These are phyloP conservation scores for Arthromyces matolae DNA, from an alignment of 768 basidiomycete species.

Conservation along the genomic window DNA sequence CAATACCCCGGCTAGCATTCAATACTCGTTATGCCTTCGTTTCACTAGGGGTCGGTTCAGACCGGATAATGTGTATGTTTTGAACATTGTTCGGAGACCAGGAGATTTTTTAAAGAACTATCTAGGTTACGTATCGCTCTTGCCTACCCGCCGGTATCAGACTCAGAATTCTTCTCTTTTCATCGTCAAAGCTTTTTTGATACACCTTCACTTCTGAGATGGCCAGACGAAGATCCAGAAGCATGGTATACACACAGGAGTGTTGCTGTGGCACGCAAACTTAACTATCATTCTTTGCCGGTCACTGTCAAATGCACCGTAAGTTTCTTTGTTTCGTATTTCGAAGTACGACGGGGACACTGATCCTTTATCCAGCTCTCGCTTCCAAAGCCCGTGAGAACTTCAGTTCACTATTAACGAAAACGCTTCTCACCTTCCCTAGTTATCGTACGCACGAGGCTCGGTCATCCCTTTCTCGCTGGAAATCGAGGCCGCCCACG, in stretches of 20 bases:
- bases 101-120: no score
- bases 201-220: slow-evolving; percentile 28
- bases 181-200: slow-evolving; percentile 34
- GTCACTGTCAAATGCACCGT: slow-evolving; percentile 32
- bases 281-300: slow-evolving; percentile 26
- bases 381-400: slow-evolving; percentile 37
- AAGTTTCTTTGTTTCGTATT: slow-evolving; percentile 13
- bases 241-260: slow-evolving; percentile 34
- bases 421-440: not conserved
- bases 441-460: slow-evolving; percentile 41
- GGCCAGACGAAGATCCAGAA: slow-evolving; percentile 35
- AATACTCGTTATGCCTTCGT: slow-evolving; percentile 32
- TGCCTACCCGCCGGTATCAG: slow-evolving; percentile 30
- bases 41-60: slow-evolving; percentile 30
- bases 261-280: slow-evolving; percentile 25
- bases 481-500: slow-evolving; percentile 28
- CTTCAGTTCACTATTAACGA: not conserved
- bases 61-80: slow-evolving; percentile 32
- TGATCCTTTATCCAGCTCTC: slow-evolving; percentile 27
- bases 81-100: no score
- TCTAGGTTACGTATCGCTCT: slow-evolving; percentile 28
- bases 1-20: slow-evolving; percentile 32
- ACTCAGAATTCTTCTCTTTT: slow-evolving; percentile 28
- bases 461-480: slow-evolving; percentile 36
- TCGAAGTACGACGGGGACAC: not conserved